Percentiles rank a stretch among this genome's conserved stretches.
Conservation (phyloP, 768 basidiomycete species). For the Pholiota microspora region DNA sequence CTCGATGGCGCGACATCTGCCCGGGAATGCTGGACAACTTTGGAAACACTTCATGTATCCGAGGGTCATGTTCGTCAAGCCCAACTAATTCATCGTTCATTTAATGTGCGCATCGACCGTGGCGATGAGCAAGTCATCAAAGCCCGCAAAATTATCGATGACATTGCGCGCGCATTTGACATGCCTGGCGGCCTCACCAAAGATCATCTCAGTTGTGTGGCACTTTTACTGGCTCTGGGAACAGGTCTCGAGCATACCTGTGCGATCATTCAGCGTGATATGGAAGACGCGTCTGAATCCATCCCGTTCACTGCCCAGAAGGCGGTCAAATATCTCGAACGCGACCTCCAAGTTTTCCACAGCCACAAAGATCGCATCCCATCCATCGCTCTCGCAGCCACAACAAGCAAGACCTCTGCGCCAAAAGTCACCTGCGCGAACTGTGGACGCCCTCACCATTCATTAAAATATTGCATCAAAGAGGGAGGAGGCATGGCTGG, state of each 20-base stretch:
- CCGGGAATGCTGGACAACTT: not conserved
- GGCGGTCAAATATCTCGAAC: constrained; percentile 1
- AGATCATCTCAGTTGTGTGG: not conserved
- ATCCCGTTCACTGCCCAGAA: constrained; percentile 9
- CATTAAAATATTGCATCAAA: not conserved
- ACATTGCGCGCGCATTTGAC: not conserved
- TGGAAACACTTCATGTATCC: not conserved
- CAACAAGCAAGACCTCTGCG: not conserved
- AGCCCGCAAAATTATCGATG: constrained; percentile 1
- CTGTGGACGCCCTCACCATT: not conserved
- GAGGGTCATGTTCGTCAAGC: constrained; percentile 3
- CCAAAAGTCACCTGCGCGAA: not conserved
- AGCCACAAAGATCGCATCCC: not conserved
- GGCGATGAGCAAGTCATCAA: constrained; percentile 1
- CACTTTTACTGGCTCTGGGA: constrained; percentile 5
- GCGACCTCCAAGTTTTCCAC: constrained; percentile 5
- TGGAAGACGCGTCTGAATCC: constrained; percentile 5
- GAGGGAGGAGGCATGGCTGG: constrained; percentile 1
- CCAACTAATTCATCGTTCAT: not conserved
- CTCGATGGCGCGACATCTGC: not conserved
- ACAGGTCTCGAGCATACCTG: constrained; percentile 1
- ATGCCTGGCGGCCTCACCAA: constrained; percentile 6
- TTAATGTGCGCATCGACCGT: not conserved
- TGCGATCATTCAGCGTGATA: constrained; percentile 8
- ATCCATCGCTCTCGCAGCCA: constrained; percentile 1